These are phyloP conservation scores for Vanrija humicola DNA, from an alignment of 1,284 basidiomycete species.

Conservation along the genomic window DNA sequence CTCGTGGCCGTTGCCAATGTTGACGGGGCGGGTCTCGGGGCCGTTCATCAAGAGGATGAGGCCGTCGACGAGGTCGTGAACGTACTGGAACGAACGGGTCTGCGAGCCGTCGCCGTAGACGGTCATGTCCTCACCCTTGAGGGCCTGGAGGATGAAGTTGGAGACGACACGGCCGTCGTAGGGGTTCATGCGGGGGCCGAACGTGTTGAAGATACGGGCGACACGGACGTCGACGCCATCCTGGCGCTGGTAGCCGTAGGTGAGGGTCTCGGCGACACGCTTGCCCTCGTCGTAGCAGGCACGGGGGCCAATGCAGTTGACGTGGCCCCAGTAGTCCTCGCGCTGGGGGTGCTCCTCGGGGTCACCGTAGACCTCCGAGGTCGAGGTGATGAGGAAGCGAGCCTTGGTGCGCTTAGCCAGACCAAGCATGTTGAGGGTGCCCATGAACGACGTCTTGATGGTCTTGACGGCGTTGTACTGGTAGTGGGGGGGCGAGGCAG, in stretches of 20 bases:
- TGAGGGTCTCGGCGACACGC: constrained; percentile 89
- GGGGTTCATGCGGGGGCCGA: constrained; percentile 71
- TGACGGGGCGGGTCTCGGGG: constrained; percentile 82
- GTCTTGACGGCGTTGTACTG: constrained; percentile 95
- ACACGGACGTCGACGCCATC: constrained; percentile 93
- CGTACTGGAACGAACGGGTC: constrained; percentile 93
- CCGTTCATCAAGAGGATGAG: constrained; percentile 92
- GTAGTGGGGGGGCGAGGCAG: constrained; percentile 91
- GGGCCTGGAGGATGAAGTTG: constrained; percentile 96
- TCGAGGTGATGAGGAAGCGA: constrained; percentile 90
- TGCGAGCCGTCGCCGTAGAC: constrained; percentile 95
- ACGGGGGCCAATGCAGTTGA: constrained; percentile 93
- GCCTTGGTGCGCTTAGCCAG: constrained; percentile 97
- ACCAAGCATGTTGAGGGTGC: constrained; percentile 95
- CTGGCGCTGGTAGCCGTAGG: constrained; percentile 90
- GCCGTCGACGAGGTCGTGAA: constrained; percentile 55
- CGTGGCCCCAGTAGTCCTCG: constrained; percentile 96
- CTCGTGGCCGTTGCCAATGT: constrained; percentile 90
- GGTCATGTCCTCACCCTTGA: constrained; percentile 91
- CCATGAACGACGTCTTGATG: constrained; percentile 96
- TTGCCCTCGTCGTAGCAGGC: constrained; percentile 99
- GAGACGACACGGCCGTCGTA: constrained; percentile 94
- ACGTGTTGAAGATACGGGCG: constrained; percentile 85
- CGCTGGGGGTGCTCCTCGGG: constrained; percentile 94
- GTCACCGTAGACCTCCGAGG: constrained; percentile 92